Base-by-base conservation (phyloP, 2,329 filamentous ascomycete genomes). In the Alternaria gaisen region DNA sequence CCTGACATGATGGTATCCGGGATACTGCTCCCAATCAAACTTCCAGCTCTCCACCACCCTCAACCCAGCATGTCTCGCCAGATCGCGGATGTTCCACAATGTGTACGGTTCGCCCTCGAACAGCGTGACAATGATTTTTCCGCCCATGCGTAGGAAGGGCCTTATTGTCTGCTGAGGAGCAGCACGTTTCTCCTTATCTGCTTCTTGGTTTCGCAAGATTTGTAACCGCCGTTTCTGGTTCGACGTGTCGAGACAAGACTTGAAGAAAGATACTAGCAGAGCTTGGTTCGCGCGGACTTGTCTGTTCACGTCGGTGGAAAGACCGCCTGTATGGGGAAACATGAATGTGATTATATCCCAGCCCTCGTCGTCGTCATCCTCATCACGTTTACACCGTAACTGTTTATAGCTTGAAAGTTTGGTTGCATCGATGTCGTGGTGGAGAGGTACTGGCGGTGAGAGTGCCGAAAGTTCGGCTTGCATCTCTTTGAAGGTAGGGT, bases 81-180 rank as follows among this genome's bases (percentile, higher is more conserved):
- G 83, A 81, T 97, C 94, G 36, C 90, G 87, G 26, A 98, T 86
- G 80, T 98, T 97, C 95, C 95, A 99, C 1, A 97, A 85, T 2
- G 93, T 94, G 77, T 99, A 99, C 0, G 95, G 95, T 78, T 96
- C 91, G 60, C 91, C 91, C 78, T 97, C 94, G 77, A 99, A 99
- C 10, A 98, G 82, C 0, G 93, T 96, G 22, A 98, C 88, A 53
- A 97, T 80, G 55, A 97, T 88, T 6, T 72, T 79, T 36, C 88
- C 89, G 6, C 84, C 82, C 0, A 81, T 68, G 1, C 80, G 82
- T 0, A 85, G 80, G 2, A 91, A 83, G 5, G 41, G 22, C 12
- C 40, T 16, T 18, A 43, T 18, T 12, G 56, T n/a, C 11, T 59
- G 53, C 48, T 51, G 24, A 3, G 32, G 24, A 2, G 32, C 2